Evolutionary conservation across 768 basidiomycete genomes (phyloP).

Genomic region (Agrocybe pediades): DNA sequence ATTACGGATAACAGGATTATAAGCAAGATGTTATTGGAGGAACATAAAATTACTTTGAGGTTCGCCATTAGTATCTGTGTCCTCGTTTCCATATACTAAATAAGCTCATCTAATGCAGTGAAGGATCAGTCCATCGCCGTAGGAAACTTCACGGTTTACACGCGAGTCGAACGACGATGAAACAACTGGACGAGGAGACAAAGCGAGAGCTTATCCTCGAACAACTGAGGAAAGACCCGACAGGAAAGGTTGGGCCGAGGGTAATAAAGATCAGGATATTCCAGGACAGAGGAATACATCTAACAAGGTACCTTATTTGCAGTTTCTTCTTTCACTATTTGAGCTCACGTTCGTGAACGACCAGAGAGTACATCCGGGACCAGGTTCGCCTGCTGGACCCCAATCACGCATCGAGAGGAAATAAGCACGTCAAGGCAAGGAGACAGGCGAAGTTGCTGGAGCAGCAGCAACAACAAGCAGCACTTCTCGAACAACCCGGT

Average conservation of each 20-base stretch:
- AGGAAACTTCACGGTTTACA: conserved; percentile 27
- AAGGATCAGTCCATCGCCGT: conserved; percentile 29
- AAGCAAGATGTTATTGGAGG: conserved; percentile 23
- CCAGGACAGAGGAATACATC: conserved; percentile 31
- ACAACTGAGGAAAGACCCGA: conserved; percentile 35
- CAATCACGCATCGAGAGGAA: conserved; percentile 9
- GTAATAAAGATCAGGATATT: conserved; percentile 30
- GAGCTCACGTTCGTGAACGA: neutral
- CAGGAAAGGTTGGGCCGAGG: conserved; percentile 25
- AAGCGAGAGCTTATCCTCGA: conserved; percentile 34
- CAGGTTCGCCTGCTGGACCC: conserved; percentile 16
- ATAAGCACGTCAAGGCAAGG: conserved; percentile 7
- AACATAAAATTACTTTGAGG: conserved; percentile 31
- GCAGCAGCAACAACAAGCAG: too few relatives aligned
- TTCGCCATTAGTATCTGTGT: conserved; percentile 11
- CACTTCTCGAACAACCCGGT: too few relatives aligned
- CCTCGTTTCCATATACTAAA: neutral
- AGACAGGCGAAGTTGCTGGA: neutral
- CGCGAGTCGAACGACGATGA: conserved; percentile 31
- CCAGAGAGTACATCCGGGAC: conserved; percentile 16
- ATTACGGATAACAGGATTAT: conserved; percentile 26
- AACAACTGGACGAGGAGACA: conserved; percentile 22
- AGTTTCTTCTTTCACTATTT: neutral
- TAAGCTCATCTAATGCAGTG: conserved; percentile 14
- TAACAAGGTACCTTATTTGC: conserved; percentile 22